Base-by-base conservation (phyloP, 1,284 basidiomycete genomes). In the Ceratobasidium sp. region DNA sequence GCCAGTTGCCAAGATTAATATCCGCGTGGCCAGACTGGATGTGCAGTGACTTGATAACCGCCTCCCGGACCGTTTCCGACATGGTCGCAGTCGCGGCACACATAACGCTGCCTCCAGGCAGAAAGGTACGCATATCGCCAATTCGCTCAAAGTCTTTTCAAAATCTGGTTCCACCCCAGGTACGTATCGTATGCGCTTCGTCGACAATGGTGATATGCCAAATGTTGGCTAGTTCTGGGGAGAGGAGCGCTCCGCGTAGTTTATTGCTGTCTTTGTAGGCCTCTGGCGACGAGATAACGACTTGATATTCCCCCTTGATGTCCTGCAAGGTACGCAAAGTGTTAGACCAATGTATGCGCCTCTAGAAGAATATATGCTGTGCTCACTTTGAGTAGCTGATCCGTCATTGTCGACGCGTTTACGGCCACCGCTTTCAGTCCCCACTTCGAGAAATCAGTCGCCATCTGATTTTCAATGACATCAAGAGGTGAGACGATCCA, bases 401-500 rank as follows among this genome's bases (percentile, higher is more conserved):
- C 48, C 38, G 46, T 68, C 13, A 69, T 13, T 9, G 67, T 69
- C n/a, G 67, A 42, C n/a, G 50, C 67, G 17, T 57, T 69, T 4
- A 70, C 38, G 17, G 42, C 40, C 6, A 70, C 26, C 1, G 68
- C 20, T 20, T 12, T 13, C 13, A 28, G 50, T 4, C 28, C 26
- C 12, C 26, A 70, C 3, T 9, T 26, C 10, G 20, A 10, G 56
- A 42, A 59, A 15, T 59, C 20, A 7, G 3, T n/a, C 20, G 17
- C 13, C 54, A 40, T 33, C 26, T 70, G 50, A 23, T 70, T n/a
- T n/a, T 59, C 44, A 12, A 59, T 44, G 13, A 59, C 28, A 28
- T 70, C 59, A 7, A 59, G 38, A 20, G 50, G 67, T 13, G 50
- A 69, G 10, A 69, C 50, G 23, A 69, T 69, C 66, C 66, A 67